Conservation (phyloP, 169 alveolate genomes). For the Miamiensis avidus region DNA sequence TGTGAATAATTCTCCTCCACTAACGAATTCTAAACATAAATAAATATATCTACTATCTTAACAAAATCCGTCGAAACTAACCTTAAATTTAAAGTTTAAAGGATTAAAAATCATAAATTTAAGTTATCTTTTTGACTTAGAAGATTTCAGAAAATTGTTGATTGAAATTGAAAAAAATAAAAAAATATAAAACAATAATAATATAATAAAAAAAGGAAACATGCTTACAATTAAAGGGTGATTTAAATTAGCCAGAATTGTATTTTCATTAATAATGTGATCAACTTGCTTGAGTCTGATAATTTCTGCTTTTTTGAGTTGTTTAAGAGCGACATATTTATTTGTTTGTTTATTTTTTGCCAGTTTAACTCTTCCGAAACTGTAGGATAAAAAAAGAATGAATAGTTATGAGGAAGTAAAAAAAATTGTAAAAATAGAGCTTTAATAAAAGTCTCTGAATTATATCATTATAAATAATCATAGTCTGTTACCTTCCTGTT, state of each 20-base stretch:
- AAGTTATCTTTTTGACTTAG: not conserved
- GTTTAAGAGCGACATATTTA: conserved; percentile 76
- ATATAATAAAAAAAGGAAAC: not conserved
- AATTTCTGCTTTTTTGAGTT: conserved; percentile 77
- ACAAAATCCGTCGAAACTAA: conserved; percentile 56
- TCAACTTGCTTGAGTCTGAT: conserved; percentile 84
- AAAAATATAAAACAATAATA: too few relatives aligned
- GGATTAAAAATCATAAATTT: too few relatives aligned
- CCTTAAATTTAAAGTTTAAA: conserved; percentile 30
- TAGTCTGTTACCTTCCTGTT: conserved; percentile 50
- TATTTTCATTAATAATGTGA: conserved; percentile 82
- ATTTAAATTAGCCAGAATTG: conserved; percentile 56
- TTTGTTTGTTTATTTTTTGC: conserved; percentile 72
- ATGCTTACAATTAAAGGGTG: conserved; percentile 49
- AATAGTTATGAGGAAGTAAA: too few relatives aligned
- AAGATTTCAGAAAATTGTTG: not conserved
- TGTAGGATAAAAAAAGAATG: not conserved
- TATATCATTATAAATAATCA: not conserved
- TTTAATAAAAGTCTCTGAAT: not conserved
- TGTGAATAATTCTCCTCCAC: conserved; percentile 91
- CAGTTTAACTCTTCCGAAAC: conserved; percentile 93
- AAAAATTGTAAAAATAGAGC: conserved; percentile 78
- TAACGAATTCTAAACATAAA: conserved; percentile 79
- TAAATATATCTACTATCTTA: conserved; percentile 76
- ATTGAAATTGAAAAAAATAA: too few relatives aligned